These are phyloP conservation scores for Ophiostoma piceae DNA, from an alignment of 2,329 filamentous ascomycete species.

Conservation along the genomic window DNA sequence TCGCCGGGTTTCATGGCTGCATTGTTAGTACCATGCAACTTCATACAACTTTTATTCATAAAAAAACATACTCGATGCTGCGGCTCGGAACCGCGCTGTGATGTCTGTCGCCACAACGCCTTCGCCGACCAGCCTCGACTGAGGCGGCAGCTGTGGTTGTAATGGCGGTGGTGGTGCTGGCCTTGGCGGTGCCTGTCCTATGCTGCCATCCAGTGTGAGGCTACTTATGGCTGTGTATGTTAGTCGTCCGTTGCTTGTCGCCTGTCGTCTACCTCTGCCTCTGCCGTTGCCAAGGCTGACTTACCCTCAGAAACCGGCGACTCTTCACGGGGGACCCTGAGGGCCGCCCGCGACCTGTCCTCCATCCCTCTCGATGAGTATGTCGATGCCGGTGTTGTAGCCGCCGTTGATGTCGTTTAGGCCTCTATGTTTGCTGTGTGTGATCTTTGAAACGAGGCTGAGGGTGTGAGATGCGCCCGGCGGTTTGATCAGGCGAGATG, in stretches of 20 bases:
- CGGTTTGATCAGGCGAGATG: not conserved
- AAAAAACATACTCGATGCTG: constrained; percentile 45
- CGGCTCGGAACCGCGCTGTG: constrained; percentile 50
- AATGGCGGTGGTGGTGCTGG: constrained; percentile 26
- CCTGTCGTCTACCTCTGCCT: too few species aligned
- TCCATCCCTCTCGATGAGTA: constrained; percentile 8
- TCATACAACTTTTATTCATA: too few species aligned
- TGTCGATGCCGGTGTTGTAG: not conserved
- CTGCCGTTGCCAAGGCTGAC: not conserved
- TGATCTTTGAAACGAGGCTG: not conserved
- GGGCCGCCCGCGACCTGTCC: constrained; percentile 19
- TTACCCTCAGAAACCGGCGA: constrained; percentile 13
- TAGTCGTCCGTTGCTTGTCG: not conserved
- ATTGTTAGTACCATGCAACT: not conserved
- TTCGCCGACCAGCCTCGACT: constrained; percentile 37
- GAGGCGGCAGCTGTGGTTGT: constrained; percentile 38
- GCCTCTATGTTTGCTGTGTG: not conserved
- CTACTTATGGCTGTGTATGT: constrained; percentile 1
- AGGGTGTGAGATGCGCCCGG: not conserved
- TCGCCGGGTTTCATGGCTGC: constrained; percentile 72
- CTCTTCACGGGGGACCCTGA: constrained; percentile 18
- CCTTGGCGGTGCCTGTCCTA: not conserved
- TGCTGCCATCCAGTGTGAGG: not conserved
- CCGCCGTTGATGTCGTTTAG: not conserved
- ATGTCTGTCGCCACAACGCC: constrained; percentile 56